Percentiles rank a stretch among this genome's conserved stretches.
Conservation (phyloP, 2,329 filamentous ascomycete species). For the Phaeosphaeria sp. region DNA sequence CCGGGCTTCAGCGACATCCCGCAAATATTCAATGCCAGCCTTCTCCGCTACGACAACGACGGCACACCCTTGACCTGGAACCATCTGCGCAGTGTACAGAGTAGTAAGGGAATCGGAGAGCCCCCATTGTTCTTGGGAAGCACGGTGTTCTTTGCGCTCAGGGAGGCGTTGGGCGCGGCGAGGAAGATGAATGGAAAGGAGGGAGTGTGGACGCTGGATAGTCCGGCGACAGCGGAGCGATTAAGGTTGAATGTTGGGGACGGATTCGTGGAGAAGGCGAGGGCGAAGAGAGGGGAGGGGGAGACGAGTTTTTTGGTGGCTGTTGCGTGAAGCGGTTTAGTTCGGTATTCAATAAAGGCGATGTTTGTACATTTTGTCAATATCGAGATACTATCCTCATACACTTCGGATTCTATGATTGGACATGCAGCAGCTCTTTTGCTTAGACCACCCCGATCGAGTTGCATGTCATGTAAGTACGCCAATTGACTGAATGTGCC, state of each 20-base stretch:
- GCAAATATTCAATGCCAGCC: constrained; percentile 79
- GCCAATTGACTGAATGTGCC: no score
- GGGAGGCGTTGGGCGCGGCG: constrained; percentile 79
- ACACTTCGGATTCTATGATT: no score
- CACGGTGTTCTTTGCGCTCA: constrained; percentile 83
- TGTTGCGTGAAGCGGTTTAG: constrained; percentile 22
- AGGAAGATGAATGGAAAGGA: constrained; percentile 56
- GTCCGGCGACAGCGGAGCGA: constrained; percentile 82
- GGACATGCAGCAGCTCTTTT: no score
- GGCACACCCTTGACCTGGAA: constrained; percentile 71
- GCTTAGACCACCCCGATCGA: no score
- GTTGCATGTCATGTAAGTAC: no score
- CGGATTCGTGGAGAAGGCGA: constrained; percentile 74
- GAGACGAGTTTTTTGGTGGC: constrained; percentile 56
- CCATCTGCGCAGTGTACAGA: constrained; percentile 81
- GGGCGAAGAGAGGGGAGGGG: constrained; percentile 72
- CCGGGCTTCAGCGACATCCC: constrained; percentile 88
- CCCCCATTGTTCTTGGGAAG: constrained; percentile 79
- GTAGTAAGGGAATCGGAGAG: constrained; percentile 78
- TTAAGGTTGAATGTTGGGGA: constrained; percentile 80
- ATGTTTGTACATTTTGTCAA: no score
- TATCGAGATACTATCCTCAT: no score
- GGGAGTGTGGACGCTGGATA: constrained; percentile 65
- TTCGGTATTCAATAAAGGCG: no score
- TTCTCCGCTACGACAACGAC: constrained; percentile 72